phyloP scores from a whole-genome alignment of 805 yeast genomes.

The Metschnikowia similis region DNA sequence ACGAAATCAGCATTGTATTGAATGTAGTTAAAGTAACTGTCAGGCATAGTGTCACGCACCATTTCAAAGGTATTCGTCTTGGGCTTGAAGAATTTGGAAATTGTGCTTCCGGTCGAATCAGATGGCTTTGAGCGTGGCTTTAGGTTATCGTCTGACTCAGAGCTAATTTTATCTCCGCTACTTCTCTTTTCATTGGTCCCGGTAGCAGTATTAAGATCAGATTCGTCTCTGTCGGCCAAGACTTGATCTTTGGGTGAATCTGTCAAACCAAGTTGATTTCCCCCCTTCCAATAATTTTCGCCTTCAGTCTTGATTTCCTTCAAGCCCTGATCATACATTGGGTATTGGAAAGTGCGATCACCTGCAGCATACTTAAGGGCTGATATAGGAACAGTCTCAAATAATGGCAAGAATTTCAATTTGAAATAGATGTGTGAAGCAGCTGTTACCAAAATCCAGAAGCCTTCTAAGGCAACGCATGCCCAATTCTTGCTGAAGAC shows the following conservation, averaged over 20 bases:
- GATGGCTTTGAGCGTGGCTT: conserved; percentile 2
- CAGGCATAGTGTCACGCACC: conserved; percentile 44
- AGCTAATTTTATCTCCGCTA: conserved; percentile 2
- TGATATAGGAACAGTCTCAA: conserved; percentile 67
- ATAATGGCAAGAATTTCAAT: conserved; percentile 55
- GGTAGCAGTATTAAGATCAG: conserved; percentile 10
- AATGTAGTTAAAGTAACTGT: conserved; percentile 34
- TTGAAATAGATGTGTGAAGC: conserved; percentile 55
- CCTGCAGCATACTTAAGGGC: conserved; percentile 49
- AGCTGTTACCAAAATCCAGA: conserved; percentile 56
- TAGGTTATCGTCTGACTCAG: background rate
- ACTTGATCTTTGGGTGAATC: conserved; percentile 14
- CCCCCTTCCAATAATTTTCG: conserved; percentile 43
- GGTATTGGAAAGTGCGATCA: conserved; percentile 46
- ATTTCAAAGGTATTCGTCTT: conserved; percentile 43
- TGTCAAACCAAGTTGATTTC: conserved; percentile 36
- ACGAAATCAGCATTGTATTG: conserved; percentile 40
- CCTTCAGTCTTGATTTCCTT: conserved; percentile 54
- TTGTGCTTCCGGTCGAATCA: conserved; percentile 6
- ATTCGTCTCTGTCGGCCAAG: conserved; percentile 14
- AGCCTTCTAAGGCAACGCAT: conserved; percentile 64
- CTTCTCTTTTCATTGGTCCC: conserved; percentile 10
- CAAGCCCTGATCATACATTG: conserved; percentile 60
- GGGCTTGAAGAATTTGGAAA: conserved; percentile 39
- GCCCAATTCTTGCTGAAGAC: conserved; percentile 80